Conservation (phyloP, 208 protist species). For the Crithidia mellificae region DNA sequence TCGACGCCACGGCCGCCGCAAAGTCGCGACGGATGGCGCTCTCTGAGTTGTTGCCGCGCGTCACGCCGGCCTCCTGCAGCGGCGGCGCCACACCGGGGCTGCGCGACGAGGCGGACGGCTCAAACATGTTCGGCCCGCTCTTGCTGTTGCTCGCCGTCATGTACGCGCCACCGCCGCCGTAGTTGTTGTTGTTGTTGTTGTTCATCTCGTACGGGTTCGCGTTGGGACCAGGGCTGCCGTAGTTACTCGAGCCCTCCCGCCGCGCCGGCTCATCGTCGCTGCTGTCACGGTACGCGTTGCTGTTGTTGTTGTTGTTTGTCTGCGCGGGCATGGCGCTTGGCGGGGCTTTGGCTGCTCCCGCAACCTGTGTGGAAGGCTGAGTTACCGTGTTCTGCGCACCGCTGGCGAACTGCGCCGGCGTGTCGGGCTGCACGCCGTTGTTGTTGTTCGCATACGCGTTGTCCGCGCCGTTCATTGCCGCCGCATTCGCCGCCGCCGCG, state of each 20-base stretch:
- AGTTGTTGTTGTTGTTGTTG: not conserved
- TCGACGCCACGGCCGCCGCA: slow-evolving; percentile 22
- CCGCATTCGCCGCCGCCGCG: not conserved
- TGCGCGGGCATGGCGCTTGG: slow-evolving; percentile 9
- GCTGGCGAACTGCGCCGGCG: slow-evolving; percentile 7
- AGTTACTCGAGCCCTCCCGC: not conserved
- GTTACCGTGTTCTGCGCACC: not conserved
- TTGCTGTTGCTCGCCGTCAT: slow-evolving; percentile 16
- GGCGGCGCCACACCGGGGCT: slow-evolving; percentile 20
- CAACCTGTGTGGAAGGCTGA: not conserved
- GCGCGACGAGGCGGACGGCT: not conserved
- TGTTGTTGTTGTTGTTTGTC: slow-evolving; percentile 10
- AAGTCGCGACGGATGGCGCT: slow-evolving; percentile 28
- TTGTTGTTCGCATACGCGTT: not conserved
- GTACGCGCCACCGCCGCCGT: not conserved
- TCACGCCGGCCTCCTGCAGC: slow-evolving; percentile 33
- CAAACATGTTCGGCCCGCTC: slow-evolving; percentile 23
- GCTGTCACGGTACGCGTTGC: slow-evolving; percentile 10
- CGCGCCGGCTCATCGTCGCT: slow-evolving; percentile 15
- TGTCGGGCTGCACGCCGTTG: slow-evolving; percentile 1
- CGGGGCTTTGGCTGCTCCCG: not conserved
- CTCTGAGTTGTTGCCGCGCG: slow-evolving; percentile 22
- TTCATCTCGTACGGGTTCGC: slow-evolving; percentile 16
- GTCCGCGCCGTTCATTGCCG: not conserved
- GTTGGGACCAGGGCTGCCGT: not conserved